Base-by-base conservation (phyloP, 768 basidiomycete genomes). In the Neoboletus brunneissimus region DNA sequence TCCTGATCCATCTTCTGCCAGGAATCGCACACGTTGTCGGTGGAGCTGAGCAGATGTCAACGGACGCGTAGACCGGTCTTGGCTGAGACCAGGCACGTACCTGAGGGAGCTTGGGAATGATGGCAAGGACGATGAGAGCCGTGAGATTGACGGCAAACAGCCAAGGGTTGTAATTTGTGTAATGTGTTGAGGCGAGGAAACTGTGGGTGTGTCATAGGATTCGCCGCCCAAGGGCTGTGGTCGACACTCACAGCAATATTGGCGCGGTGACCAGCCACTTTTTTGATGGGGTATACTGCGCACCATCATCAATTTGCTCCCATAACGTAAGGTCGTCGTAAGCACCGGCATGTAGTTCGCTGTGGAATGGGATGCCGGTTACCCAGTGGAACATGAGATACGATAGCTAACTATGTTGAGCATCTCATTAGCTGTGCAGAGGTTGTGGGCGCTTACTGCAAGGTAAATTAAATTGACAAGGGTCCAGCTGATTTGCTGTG, bases 381-480 rank as follows among this genome's bases (percentile, higher is more conserved):
- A 94, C 94, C 82, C 91, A 93, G 70, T 98, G 96, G 79, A 98
- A 98, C 91, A 98, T 95, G 59, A 98, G 80, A 76, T 96, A 98
- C 12, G 94, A 92, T n/a, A 94, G 70, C 95, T 96, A 64, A 20
- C 27, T 25, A 34, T 5, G 22, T 10, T 67, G 16, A 67, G 60
- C 43, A 20, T 10, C 10, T 48, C 12, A 41, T 41, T 18, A n/a
- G 16, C 11, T 13, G 20, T n/a, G 31, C 49, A 49, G 6, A 48
- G 51, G 48, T 25, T 15, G 13, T 20, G 51, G 29, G 51, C 7
- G 41, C 91, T 59, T 70, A 98, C 96, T 45, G 87, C 82, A 59
- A 94, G 88, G 74, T 99, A 99, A 59, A 89, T 70, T 41, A 98
- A 75, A 70, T 97, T 96, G 58, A 94, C 90, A 41, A 93, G 76